Conservation (phyloP, 2,329 filamentous ascomycete genomes). For the Trichoderma cornu-damae region DNA sequence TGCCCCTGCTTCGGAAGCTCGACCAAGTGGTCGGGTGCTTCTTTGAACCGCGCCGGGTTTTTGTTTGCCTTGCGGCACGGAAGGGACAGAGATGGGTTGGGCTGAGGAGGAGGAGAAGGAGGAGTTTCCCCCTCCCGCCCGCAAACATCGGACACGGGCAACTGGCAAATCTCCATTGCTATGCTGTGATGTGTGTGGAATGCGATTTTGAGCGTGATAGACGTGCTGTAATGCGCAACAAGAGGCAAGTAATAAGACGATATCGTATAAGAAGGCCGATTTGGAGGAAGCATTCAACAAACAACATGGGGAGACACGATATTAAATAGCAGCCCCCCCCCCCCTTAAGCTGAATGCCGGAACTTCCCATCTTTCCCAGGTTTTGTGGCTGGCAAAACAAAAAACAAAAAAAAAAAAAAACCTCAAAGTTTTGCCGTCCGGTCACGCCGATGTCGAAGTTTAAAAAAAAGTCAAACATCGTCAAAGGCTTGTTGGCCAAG, state of each 20-base stretch:
- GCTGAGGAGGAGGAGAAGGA: neutral
- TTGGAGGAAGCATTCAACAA: too few relatives aligned
- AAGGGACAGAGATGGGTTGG: too few relatives aligned
- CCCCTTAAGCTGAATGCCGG: too few relatives aligned
- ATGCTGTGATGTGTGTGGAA: neutral
- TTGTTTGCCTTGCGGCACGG: neutral
- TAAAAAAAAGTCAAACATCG: neutral
- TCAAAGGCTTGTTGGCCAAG: neutral
- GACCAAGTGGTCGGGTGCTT: conserved; percentile 19
- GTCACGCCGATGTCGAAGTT: neutral
- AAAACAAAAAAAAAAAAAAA: neutral
- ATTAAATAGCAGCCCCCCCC: too few relatives aligned
- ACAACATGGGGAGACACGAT: too few relatives aligned
- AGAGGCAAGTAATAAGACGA: too few relatives aligned
- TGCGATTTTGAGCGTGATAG: neutral
- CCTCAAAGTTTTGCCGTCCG: neutral
- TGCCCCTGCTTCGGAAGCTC: conserved; percentile 16
- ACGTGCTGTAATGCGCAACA: neutral
- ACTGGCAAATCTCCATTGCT: neutral
- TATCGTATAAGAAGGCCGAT: too few relatives aligned
- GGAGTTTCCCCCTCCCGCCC: too few relatives aligned
- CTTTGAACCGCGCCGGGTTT: neutral
- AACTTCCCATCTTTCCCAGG: too few relatives aligned
- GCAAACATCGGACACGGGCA: conserved; percentile 22
- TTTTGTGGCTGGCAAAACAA: neutral